phyloP scores from a whole-genome alignment of 495 filamentous ascomycete genomes.

The Xylaria intraflava region DNA sequence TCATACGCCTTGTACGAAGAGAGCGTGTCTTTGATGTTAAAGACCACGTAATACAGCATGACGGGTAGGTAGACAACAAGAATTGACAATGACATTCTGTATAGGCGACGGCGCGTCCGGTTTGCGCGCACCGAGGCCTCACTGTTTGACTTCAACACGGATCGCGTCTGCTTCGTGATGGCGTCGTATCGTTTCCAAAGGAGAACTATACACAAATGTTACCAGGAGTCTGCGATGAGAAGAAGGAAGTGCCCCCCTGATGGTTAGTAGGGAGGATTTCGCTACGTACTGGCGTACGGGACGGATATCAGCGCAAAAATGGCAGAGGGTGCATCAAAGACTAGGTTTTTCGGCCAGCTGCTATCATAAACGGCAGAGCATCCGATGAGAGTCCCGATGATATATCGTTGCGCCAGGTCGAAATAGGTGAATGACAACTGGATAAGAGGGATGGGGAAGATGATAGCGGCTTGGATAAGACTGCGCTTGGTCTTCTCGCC shows the following conservation, averaged over 20 bases:
- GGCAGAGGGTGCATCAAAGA: constrained; percentile 61
- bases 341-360: constrained; percentile 63
- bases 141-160: constrained; percentile 49
- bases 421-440: constrained; percentile 63
- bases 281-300: constrained; percentile 65
- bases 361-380: constrained; percentile 59
- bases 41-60: constrained; percentile 52
- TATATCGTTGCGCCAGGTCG: constrained; percentile 64
- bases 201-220: constrained; percentile 41
- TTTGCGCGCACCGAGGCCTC: constrained; percentile 40
- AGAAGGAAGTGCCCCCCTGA: no score
- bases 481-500: constrained; percentile 47
- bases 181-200: constrained; percentile 60
- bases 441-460: constrained; percentile 59
- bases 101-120: constrained; percentile 67
- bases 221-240: constrained; percentile 5
- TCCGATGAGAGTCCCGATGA: constrained; percentile 65
- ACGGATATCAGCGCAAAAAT: constrained; percentile 57
- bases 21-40: constrained; percentile 44
- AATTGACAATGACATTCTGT: constrained; percentile 62
- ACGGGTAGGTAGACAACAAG: constrained; percentile 61
- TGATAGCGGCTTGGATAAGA: constrained; percentile 54
- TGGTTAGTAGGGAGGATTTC: background rate
- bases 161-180: constrained; percentile 56
- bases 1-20: constrained; percentile 47